phyloP scores from a whole-genome alignment of 768 basidiomycete species.

The Naganishia antarctica region DNA sequence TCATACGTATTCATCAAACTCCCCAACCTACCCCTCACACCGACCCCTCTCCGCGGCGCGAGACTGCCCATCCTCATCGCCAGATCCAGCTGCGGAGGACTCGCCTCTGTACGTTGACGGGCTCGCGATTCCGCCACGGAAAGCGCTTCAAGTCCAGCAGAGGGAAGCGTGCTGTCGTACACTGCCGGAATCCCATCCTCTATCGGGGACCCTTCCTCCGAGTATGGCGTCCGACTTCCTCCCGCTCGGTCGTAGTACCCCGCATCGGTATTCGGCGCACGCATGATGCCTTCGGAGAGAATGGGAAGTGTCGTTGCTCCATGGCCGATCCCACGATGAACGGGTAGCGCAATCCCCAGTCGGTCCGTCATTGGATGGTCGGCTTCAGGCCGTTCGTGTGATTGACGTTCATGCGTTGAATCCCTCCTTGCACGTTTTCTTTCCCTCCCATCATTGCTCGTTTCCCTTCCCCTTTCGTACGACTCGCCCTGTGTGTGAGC shows the following conservation, averaged over 20 bases:
- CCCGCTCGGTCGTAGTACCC: neutral
- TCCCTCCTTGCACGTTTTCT: no score
- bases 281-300: conserved; percentile 16
- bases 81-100: neutral
- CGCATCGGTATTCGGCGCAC: neutral
- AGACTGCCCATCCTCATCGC: conserved; percentile 13
- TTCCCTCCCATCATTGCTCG: no score
- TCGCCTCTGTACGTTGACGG: no score
- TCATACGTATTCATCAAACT: conserved; percentile 18
- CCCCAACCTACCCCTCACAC: neutral
- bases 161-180: conserved; percentile 11
- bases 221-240: conserved; percentile 7
- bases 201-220: neutral
- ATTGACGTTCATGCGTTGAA: no score
- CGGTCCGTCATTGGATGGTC: neutral
- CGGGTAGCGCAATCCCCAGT: conserved; percentile 8
- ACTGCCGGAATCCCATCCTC: neutral
- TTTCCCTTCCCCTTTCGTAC: neutral
- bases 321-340: conserved; percentile 6
- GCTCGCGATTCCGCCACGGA: neutral
- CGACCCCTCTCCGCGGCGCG: conserved; percentile 1
- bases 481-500: no score
- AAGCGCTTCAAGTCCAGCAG: conserved; percentile 8
- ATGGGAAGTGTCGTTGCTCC: conserved; percentile 7
- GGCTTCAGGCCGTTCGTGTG: no score